phyloP scores from a whole-genome alignment of 495 filamentous ascomycete species.

The Bryoglossum gracile region DNA sequence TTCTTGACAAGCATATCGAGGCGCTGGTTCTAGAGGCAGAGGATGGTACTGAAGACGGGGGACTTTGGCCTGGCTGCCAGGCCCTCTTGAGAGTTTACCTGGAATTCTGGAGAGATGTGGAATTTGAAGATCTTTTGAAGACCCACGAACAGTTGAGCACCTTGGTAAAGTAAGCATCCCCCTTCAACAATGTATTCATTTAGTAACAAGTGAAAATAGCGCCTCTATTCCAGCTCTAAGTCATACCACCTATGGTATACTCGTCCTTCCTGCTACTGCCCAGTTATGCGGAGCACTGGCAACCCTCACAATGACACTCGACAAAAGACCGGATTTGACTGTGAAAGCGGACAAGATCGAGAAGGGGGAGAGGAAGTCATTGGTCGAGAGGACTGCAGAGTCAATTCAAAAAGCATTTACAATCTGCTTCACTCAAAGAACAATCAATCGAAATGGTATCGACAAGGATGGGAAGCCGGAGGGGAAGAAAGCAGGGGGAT shows the following conservation, averaged over 20 bases:
- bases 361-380: conserved; percentile 48
- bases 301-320: conserved; percentile 71
- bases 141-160: conserved; percentile 68
- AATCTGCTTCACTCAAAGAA: conserved; percentile 79
- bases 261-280: conserved; percentile 71
- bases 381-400: conserved; percentile 80
- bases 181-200: neutral
- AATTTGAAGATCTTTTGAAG: conserved; percentile 63
- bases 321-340: conserved; percentile 63
- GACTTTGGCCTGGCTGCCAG: conserved; percentile 66
- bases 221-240: conserved; percentile 75
- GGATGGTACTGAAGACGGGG: conserved; percentile 48
- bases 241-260: conserved; percentile 65
- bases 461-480: conserved; percentile 51
- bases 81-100: conserved; percentile 75
- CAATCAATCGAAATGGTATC: conserved; percentile 43
- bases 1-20: conserved; percentile 46
- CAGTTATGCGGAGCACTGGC: conserved; percentile 69
- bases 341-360: conserved; percentile 38
- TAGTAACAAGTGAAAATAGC: conserved; percentile 6
- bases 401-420: conserved; percentile 86
- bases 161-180: conserved; percentile 55
- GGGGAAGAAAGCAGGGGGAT: conserved; percentile 81
- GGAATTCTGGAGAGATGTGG: conserved; percentile 68
- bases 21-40: conserved; percentile 49